phyloP scores from a whole-genome alignment of 208 protist species.

The Angomonas desouzai region DNA sequence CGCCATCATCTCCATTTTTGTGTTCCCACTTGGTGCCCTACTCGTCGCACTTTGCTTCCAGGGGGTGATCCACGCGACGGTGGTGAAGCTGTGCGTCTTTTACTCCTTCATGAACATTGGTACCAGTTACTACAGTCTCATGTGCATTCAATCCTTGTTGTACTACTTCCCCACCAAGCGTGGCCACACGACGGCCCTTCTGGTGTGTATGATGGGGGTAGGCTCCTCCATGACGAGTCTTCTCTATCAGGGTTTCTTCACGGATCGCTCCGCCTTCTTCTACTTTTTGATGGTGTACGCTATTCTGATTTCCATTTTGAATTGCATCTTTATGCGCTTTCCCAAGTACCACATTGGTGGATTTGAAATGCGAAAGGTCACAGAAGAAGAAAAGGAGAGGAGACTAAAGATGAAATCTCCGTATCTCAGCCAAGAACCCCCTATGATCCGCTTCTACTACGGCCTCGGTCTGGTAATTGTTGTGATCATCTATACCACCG shows the following conservation, averaged over 20 bases:
- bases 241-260: constrained; percentile 48
- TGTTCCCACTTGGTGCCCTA: constrained; percentile 26
- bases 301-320: constrained; percentile 22
- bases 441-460: constrained; percentile 37
- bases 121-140: constrained; percentile 30
- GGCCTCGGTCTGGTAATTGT: constrained; percentile 38
- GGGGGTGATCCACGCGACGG: constrained; percentile 25
- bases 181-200: constrained; percentile 44
- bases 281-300: constrained; percentile 42
- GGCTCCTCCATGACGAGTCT: constrained; percentile 43
- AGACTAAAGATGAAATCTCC: constrained; percentile 22
- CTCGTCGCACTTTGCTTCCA: constrained; percentile 38
- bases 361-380: constrained; percentile 28
- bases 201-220: constrained; percentile 51
- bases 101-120: constrained; percentile 31
- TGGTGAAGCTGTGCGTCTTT: constrained; percentile 31
- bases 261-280: constrained; percentile 26
- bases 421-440: constrained; percentile 45
- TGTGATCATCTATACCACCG: constrained; percentile 48
- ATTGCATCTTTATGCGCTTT: constrained; percentile 36
- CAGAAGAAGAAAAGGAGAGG: constrained; percentile 25
- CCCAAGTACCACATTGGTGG: constrained; percentile 51
- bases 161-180: constrained; percentile 37
- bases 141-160: constrained; percentile 34
- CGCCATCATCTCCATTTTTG: constrained; percentile 8